Percentiles rank a stretch among this genome's conserved stretches.
phyloP scores from a whole-genome alignment of 805 yeast species.

The Priceomyces haplophilus region DNA sequence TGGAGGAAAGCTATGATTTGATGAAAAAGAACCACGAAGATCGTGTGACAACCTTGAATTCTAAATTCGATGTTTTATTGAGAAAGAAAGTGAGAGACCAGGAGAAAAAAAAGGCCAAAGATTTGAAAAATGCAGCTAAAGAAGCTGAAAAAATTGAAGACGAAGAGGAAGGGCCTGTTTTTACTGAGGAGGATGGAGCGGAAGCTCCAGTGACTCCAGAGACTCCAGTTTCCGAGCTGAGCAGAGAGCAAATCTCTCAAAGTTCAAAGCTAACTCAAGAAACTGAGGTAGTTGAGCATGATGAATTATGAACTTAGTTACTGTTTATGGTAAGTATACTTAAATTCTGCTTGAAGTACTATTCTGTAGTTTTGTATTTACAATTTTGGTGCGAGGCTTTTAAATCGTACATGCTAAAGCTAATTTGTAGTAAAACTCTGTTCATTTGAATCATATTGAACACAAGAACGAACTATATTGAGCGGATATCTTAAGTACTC shows the following conservation, averaged over 20 bases:
- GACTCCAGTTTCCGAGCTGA: too few relatives aligned
- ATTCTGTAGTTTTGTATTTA: too few relatives aligned
- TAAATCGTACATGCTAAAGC: background rate
- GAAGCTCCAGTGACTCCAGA: too few relatives aligned
- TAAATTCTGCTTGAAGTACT: too few relatives aligned
- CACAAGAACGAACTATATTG: background rate
- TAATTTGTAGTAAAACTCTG: background rate
- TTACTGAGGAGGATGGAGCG: constrained; percentile 21
- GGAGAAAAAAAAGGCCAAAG: constrained; percentile 29
- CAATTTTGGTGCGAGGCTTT: too few relatives aligned
- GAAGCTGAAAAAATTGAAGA: constrained; percentile 16
- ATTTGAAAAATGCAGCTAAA: constrained; percentile 22
- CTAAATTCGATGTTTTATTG: constrained; percentile 25
- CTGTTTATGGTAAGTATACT: too few relatives aligned
- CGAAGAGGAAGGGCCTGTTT: constrained; percentile 1
- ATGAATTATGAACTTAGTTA: background rate
- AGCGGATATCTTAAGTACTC: background rate
- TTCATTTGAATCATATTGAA: background rate
- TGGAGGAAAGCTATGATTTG: constrained; percentile 20
- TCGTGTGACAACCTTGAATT: constrained; percentile 24
- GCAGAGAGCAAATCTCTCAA: background rate
- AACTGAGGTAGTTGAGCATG: background rate
- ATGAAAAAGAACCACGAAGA: constrained; percentile 30
- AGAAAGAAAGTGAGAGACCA: constrained; percentile 33
- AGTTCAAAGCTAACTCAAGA: background rate